Evolutionary conservation across 768 basidiomycete genomes (phyloP).

Genomic region (Kwoniella sp.): DNA sequence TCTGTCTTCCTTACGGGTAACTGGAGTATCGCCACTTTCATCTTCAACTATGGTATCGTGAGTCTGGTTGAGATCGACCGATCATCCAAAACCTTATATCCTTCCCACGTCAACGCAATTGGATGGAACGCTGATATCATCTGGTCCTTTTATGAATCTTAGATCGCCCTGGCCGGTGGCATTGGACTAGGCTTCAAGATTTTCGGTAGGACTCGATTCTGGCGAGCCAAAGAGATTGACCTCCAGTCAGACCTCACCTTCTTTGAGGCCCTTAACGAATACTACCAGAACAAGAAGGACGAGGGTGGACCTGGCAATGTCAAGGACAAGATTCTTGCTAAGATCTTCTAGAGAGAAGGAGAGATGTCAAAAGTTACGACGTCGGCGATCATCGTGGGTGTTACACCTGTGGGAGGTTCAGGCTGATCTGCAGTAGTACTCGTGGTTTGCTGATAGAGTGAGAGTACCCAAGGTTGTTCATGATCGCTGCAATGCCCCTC

Average conservation of each 20-base stretch:
- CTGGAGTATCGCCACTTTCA: conserved; percentile 23
- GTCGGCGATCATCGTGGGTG: no score
- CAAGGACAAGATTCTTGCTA: conserved; percentile 34
- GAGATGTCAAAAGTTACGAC: no score
- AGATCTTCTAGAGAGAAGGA: conserved; percentile 32
- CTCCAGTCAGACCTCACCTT: conserved; percentile 28
- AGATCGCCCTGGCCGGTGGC: conserved; percentile 24
- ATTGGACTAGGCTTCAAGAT: conserved; percentile 36
- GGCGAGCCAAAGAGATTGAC: conserved; percentile 28
- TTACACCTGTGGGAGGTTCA: no score
- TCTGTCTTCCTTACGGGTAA: conserved; percentile 29
- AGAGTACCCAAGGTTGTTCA: no score
- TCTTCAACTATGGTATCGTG: conserved; percentile 30
- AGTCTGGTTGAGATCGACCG: background rate
- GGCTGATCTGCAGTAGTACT: no score
- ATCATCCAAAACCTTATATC: background rate
- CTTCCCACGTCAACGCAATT: no score
- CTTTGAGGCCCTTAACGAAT: conserved; percentile 24
- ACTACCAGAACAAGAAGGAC: conserved; percentile 30
- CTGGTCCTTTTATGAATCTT: no score
- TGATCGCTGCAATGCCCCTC: no score
- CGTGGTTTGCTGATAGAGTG: no score
- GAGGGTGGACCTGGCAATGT: conserved; percentile 15
- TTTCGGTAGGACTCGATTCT: conserved; percentile 24
- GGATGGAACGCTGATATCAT: no score